Base-by-base conservation (phyloP, 1,139 yeast genomes). In the Saccharomyces hybrid region DNA sequence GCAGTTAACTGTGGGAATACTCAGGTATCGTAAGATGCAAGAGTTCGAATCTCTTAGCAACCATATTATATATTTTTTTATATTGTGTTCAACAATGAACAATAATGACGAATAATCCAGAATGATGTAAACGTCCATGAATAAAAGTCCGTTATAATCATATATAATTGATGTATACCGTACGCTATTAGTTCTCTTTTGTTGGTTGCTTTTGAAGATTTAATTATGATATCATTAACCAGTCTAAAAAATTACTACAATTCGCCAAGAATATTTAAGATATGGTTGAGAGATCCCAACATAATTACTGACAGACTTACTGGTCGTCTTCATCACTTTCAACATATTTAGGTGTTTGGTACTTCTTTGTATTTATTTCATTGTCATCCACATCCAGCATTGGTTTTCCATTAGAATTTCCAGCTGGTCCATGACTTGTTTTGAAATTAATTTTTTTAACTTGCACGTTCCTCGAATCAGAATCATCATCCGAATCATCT, bases 21-120 rank as follows among this genome's bases (percentile, higher is more conserved):
- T 51, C 53, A 51, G 53, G 51, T 51, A 51, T 51, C 53, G 53
- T 51, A 51, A 51, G 53, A 51, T 51, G 53, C 53, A 51, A 51
- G 53, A 51, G 53, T 51, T 51, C 53, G 53, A 51, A 51, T 51
- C 53, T 51, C 47, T 47, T 49, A 49, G 51, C 51, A 49, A 49
- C 51, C 51, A 49, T 23, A 28, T 14, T 42, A 23, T 49, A 42
- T 41, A 28, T 20, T 11, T 29, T 26, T 26, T 26, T 26, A 26
- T 26, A 26, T 26, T 26, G 28, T 26, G 28, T 6, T 5, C 8
- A 26, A 26, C 28, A 26, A 26, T 26, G 28, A 26, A 26, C 8
- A 26, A 26, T 5, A 4, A n/a, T 9, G 32, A 29, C 32, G 13
- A 11, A 29, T 9, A 11, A n/a, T 9, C 32, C 32, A 29, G 32